Evolutionary conservation across 176 grass and related monocot species (phyloP), one percentile per base, ranked within the genome.

Genomic region (Musa beccarii): DNA sequence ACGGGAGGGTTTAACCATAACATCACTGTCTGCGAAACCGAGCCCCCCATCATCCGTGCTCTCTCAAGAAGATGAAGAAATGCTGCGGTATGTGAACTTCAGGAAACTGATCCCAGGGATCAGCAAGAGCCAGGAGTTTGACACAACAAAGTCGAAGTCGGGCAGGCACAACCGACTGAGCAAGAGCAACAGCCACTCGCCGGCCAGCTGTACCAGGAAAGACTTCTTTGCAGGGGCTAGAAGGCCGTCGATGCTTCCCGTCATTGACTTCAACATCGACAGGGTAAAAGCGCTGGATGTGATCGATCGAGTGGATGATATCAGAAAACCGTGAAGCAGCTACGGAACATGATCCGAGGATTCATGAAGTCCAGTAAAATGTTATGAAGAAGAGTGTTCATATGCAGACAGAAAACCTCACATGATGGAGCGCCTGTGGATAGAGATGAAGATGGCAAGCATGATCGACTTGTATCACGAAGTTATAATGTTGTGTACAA

Each of bases 91-190:
- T 69, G 96, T 99, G 15, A 99, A 82, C 63, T 92, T 86, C 68
- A 87, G 85, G 69, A 89, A 87, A 78, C 85, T 89, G 51, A 66
- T 89, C 59, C 96, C 96, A 3, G 91, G 96, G 54, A 94, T 99
- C 78, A 95, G 96, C 73, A 99, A 92, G 79, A 99, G 96, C 51
- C 96, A 99, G 78, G 96, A 99, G 83, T 99, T 99, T 54, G 82
- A 83, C 71, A 95, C 61, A 17, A 86, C 34, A 70, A 83, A 62
- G 56, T 82, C 80, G 24, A 91, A 83, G 49, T 76, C 84, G 54
- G 77, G 19, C 71, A 92, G 85, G 61, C 80, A 94, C 0, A 80
- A 53, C 66, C 89, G 96, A 83, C 83, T 99, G 85, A 94, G 83
- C 87, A 99, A 92, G 83, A 99, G 96, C 69, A 99, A 86, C 80